These are phyloP conservation scores for Stagonosporopsis cucurbitacearum DNA, from an alignment of 2,329 filamentous ascomycete genomes.

Conservation along the genomic window DNA sequence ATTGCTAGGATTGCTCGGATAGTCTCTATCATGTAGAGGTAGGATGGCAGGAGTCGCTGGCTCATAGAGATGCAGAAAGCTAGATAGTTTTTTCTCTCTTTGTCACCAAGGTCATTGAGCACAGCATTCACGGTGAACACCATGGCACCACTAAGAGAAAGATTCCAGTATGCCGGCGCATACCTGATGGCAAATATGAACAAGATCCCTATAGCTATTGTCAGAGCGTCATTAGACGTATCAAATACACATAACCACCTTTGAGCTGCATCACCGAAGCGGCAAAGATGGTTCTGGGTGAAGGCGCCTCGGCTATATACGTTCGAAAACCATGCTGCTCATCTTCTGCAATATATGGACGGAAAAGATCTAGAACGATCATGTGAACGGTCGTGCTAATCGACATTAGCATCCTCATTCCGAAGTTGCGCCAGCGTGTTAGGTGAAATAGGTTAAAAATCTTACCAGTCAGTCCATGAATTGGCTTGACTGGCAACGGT, in stretches of 20 bases:
- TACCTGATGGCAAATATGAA: constrained; percentile 17
- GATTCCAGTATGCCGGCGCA: constrained; percentile 13
- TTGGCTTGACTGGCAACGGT: neutral
- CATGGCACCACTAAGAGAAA: constrained; percentile 13
- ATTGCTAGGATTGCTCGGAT: constrained; percentile 19
- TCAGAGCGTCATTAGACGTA: neutral
- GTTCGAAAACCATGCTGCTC: constrained; percentile 13
- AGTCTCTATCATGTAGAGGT: constrained; percentile 16
- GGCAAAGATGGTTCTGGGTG: constrained; percentile 20
- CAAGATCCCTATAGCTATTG: neutral
- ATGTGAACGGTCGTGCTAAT: constrained; percentile 12
- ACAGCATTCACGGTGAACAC: constrained; percentile 18
- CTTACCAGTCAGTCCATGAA: neutral
- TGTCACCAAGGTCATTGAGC: constrained; percentile 12
- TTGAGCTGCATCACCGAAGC: constrained; percentile 22
- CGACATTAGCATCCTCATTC: neutral
- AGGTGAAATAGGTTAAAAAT: neutral
- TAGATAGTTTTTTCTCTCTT: constrained; percentile 12
- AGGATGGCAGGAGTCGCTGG: constrained; percentile 6
- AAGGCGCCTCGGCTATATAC: constrained; percentile 10
- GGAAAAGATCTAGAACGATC: constrained; percentile 18
- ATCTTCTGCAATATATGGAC: constrained; percentile 16
- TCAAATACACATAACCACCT: neutral
- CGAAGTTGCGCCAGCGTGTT: too few relatives aligned
- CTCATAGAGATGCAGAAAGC: constrained; percentile 16